Evolutionary conservation across 2,329 filamentous ascomycete genomes (phyloP).

Genomic region (Hirsutella minnesotensis): DNA sequence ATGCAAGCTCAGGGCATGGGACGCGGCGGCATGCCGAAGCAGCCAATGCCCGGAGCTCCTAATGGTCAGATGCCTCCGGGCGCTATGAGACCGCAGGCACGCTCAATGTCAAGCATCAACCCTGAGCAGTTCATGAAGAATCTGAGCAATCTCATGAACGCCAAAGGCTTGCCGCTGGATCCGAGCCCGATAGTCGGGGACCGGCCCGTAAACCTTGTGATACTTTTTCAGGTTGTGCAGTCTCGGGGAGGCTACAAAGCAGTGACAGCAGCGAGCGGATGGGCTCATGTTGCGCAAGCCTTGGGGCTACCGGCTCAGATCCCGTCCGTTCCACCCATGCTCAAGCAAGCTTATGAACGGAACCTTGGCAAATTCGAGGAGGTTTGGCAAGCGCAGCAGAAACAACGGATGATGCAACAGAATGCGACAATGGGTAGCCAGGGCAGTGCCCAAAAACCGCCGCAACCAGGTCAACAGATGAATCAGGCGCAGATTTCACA

Average conservation of each 20-base stretch:
- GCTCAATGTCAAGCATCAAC: constrained; percentile 31
- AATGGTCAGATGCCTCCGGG: constrained; percentile 45
- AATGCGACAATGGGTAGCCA: constrained; percentile 6
- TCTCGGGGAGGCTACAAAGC: constrained; percentile 69
- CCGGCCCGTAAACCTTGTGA: constrained; percentile 60
- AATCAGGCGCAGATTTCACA: constrained; percentile 20
- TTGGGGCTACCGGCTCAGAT: constrained; percentile 52
- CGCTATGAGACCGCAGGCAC: constrained; percentile 38
- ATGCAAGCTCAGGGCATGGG: constrained; percentile 36
- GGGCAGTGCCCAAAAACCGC: constrained; percentile 20
- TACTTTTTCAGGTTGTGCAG: constrained; percentile 63
- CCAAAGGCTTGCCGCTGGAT: constrained; percentile 62
- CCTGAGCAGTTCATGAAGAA: constrained; percentile 66
- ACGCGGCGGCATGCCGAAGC: constrained; percentile 41
- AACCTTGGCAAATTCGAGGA: constrained; percentile 71
- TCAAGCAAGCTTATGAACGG: constrained; percentile 63
- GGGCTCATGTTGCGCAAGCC: constrained; percentile 59
- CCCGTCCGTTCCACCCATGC: constrained; percentile 54
- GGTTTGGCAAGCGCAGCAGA: constrained; percentile 46
- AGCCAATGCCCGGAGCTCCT: constrained; percentile 33
- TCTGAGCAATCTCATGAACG: constrained; percentile 65
- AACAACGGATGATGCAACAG: constrained; percentile 39
- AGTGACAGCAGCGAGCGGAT: constrained; percentile 57
- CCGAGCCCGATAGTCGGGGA: constrained; percentile 62
- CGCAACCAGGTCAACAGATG: constrained; percentile 24